A percentile compares a stretch with the other conserved stretches of the same genome.
These are phyloP conservation scores for Calonectria hawksworthii DNA, from an alignment of 2,329 filamentous ascomycete species.

Conservation along the genomic window DNA sequence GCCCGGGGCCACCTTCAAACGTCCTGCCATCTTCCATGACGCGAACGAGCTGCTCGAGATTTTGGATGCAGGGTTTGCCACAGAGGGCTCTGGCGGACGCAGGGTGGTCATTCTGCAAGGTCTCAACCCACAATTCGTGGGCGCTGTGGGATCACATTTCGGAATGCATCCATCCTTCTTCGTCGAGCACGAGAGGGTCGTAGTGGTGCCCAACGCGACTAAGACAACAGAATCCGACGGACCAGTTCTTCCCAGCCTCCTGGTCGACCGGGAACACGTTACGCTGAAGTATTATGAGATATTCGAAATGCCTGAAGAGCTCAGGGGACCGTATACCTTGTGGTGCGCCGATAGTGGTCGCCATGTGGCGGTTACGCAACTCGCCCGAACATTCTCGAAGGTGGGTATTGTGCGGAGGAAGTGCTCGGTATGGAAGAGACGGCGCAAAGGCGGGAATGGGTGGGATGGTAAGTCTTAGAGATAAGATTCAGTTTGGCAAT, in stretches of 20 bases:
- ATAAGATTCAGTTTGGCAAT: not conserved
- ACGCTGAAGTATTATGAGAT: not conserved
- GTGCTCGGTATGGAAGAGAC: not conserved
- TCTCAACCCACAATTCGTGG: constrained; percentile 1
- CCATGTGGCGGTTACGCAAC: not conserved
- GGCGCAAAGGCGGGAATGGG: not conserved
- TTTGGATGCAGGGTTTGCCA: not conserved
- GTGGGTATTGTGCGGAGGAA: not conserved
- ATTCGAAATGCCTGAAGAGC: not conserved
- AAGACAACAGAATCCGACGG: not conserved
- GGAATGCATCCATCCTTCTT: constrained; percentile 16
- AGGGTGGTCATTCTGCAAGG: not conserved
- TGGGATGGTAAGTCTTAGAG: not conserved
- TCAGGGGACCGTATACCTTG: not conserved
- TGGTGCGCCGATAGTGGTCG: constrained; percentile 5
- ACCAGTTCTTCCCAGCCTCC: not conserved
- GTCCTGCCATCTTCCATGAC: not conserved
- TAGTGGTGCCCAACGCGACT: not conserved
- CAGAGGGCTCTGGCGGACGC: not conserved
- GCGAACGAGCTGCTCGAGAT: not conserved
- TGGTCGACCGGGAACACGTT: not conserved
- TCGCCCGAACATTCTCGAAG: not conserved
- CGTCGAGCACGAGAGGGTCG: not conserved
- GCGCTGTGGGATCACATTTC: not conserved
- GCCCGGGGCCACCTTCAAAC: not conserved